Evolutionary conservation across 2,329 filamentous ascomycete species (phyloP).

Genomic region (Parafenestella ontariensis): DNA sequence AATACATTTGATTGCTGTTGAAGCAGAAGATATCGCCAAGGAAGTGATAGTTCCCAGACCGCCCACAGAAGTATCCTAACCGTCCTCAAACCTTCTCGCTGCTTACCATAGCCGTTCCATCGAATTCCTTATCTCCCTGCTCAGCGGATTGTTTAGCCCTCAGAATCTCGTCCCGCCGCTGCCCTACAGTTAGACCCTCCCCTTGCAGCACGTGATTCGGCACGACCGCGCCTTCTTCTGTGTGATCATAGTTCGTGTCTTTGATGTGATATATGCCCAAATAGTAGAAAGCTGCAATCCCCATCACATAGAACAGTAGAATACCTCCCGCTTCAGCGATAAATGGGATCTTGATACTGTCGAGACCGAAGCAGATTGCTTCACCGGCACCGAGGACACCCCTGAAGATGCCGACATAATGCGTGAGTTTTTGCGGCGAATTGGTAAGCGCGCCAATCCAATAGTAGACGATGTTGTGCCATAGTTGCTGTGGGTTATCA

Average conservation of each 20-base stretch:
- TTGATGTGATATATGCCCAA: slow-evolving; percentile 37
- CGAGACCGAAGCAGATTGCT: slow-evolving; percentile 41
- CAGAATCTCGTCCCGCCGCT: slow-evolving; percentile 15
- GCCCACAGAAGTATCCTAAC: too few relatives aligned
- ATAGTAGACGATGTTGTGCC: slow-evolving; percentile 44
- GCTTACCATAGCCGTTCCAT: not conserved
- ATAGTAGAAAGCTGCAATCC: slow-evolving; percentile 36
- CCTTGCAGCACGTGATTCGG: slow-evolving; percentile 38
- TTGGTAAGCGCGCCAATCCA: slow-evolving; percentile 43
- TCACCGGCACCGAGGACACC: slow-evolving; percentile 41
- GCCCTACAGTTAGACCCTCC: slow-evolving; percentile 24
- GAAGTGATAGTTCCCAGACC: not conserved
- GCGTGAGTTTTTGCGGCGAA: slow-evolving; percentile 40
- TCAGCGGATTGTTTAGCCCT: not conserved
- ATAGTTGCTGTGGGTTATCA: slow-evolving; percentile 27
- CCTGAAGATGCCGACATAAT: slow-evolving; percentile 41
- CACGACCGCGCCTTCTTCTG: slow-evolving; percentile 32
- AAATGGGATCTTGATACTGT: slow-evolving; percentile 40
- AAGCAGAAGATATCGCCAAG: not conserved
- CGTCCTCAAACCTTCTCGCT: not conserved
- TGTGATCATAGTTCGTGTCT: slow-evolving; percentile 39
- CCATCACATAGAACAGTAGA: slow-evolving; percentile 37
- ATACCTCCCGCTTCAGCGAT: slow-evolving; percentile 39
- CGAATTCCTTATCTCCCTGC: not conserved
- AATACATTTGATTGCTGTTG: not conserved